These are phyloP conservation scores for Diospyros kaki DNA, from an alignment of 148 eudicot genomes.

Conservation along the genomic window DNA sequence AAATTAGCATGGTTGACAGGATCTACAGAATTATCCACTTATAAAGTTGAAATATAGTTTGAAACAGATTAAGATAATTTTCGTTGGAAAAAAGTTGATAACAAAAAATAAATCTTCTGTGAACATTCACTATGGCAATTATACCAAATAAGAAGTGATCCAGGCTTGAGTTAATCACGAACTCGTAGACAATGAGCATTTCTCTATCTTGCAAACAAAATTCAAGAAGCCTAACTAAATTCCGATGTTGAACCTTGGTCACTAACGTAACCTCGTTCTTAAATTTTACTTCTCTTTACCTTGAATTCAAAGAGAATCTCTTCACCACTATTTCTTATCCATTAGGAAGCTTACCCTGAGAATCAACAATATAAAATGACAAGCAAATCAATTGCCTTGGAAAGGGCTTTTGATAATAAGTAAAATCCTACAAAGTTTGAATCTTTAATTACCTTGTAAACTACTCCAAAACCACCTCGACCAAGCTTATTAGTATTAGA, in stretches of 20 bases:
- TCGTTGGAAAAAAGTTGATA: no score
- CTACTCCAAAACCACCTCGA: conserved; percentile 7
- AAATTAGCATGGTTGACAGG: no score
- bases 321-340: not conserved
- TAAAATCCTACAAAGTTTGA: not conserved
- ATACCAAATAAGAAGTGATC: not conserved
- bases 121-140: no score
- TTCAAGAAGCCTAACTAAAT: not conserved
- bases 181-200: conserved; percentile 24
- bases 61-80: no score
- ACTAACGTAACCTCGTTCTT: conserved; percentile 26
- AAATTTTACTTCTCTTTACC: conserved; percentile 24
- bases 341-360: not conserved
- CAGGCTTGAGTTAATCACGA: not conserved
- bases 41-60: no score
- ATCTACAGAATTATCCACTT: no score
- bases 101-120: no score
- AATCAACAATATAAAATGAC: not conserved
- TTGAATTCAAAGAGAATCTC: conserved; percentile 17
- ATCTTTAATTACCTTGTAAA: conserved; percentile 4
- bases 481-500: conserved; percentile 11
- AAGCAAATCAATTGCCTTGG: not conserved
- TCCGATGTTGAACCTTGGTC: conserved; percentile 22
- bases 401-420: not conserved
- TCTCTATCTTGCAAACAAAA: conserved; percentile 14